Evolutionary conservation across 2,329 filamentous ascomycete species (phyloP), one percentile per base, ranked within the genome.

Genomic region (Daldinia eschscholtzii): DNA sequence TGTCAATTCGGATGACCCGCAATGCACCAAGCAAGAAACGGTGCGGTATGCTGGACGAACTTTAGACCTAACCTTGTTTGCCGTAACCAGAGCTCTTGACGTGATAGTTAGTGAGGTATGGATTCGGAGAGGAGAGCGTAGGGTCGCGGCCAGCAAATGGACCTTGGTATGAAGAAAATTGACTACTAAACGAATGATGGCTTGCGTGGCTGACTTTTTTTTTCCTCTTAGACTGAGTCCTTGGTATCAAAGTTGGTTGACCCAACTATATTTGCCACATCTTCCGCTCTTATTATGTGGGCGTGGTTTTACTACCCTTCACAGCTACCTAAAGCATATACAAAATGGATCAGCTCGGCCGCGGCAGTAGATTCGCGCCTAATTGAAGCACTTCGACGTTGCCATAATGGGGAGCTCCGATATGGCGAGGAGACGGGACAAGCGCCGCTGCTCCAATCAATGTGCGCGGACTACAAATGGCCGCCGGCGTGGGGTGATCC

Each of bases 261-360:
- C 76, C 87, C 92, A 3, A 80, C 87, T 5, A 81, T 94, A 18
- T 97, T 97, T 78, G 88, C 91, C 50, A 79, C 86, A 37, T 94
- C 92, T 20, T 89, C 88, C 42, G 91, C 90, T 23, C 81, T 93
- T 41, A 90, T 97, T 72, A 97, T 97, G 93, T 95, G 92, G 91
- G 87, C 92, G 18, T 97, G 92, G 92, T 91, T 97, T 78, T 97
- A 95, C 81, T 79, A 84, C 9, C 92, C 93, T 0, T 84, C 88
- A 39, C 85, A 88, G 20, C 85, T 97, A 1, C 93, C 93, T 1
- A 85, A 82, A 30, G 86, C 90, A 44, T 97, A 97, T 81, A 91
- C 89, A 74, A 91, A 89, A 77, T 97, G 93, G 93, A 96, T 97
- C 73, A 88, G 86, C 44, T 89, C 90, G 23, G 92, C 91, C 3